Evolutionary conservation across 139 green algal genomes (phyloP), one percentile per base, ranked within the genome.

Genomic region (Micromonas commoda): DNA sequence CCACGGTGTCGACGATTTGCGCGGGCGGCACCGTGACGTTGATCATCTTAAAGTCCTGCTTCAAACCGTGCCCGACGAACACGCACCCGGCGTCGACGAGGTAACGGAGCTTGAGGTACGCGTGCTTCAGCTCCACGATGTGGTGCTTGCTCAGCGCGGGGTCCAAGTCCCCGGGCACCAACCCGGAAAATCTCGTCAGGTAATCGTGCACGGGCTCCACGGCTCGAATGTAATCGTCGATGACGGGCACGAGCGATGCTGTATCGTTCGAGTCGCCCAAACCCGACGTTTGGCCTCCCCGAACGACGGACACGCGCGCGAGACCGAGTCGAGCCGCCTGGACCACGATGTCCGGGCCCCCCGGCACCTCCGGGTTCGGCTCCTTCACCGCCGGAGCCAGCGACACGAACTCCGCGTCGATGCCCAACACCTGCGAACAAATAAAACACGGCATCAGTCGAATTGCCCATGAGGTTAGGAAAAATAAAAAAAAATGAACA

Each of bases 401-500:
- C 29, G 88, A 86, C 64, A 98, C 94, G 80, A 98, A 98, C 86
- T 98, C 94, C 0, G 93, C 90, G 74, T 98, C 93, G 29, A 98
- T 90, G 21, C 86, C 93, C 34, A 98, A 77, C 52, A 97, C 77
- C 65, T 88, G n/a, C n/a, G n/a, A n/a, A n/a, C n/a, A n/a, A n/a
- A n/a, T n/a, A n/a, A n/a, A n/a, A n/a, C n/a, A n/a, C n/a, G n/a
- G n/a, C n/a, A n/a, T n/a, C n/a, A n/a, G n/a, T n/a, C n/a, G n/a
- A n/a, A n/a, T n/a, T n/a, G n/a, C n/a, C n/a, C n/a, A n/a, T n/a
- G n/a, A n/a, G n/a, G n/a, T n/a, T n/a, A n/a, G n/a, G n/a, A n/a
- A n/a, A n/a, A n/a, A n/a, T n/a, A n/a, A n/a, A n/a, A n/a, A n/a
- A n/a, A n/a, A n/a, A n/a, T n/a, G n/a, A n/a, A n/a, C n/a, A n/a